Percentiles rank a stretch among this genome's conserved stretches.
These are phyloP conservation scores for Chaetomium cochliodes DNA, from an alignment of 495 filamentous ascomycete genomes.

Conservation along the genomic window DNA sequence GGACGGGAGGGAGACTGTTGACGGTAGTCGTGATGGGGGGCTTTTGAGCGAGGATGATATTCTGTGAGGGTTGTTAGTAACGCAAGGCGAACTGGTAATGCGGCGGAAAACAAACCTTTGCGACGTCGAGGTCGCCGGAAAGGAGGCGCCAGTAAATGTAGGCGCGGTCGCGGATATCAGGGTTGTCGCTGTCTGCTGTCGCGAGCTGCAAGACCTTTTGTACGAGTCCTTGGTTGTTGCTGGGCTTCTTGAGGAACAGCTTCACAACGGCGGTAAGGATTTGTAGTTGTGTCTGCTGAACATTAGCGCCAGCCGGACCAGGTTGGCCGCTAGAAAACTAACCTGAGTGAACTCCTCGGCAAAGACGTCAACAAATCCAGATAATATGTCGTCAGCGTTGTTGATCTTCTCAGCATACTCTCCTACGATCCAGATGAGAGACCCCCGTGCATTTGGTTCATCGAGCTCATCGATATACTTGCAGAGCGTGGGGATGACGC, in stretches of 20 bases:
- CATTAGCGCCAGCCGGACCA: conserved; percentile 10
- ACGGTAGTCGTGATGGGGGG: conserved; percentile 93
- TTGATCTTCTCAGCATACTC: conserved; percentile 99
- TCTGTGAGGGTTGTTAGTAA: conserved; percentile 47
- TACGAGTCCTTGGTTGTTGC: conserved; percentile 81
- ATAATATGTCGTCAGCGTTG: conserved; percentile 88
- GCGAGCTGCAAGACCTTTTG: conserved; percentile 90
- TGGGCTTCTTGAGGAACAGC: conserved; percentile 93
- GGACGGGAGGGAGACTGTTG: conserved; percentile 72
- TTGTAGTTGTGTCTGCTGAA: conserved; percentile 77
- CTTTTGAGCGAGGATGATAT: conserved; percentile 88
- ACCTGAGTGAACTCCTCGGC: conserved; percentile 84
- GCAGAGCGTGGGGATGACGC: conserved; percentile 94
- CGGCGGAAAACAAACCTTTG: conserved; percentile 56
- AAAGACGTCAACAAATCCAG: conserved; percentile 92
- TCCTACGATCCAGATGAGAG: conserved; percentile 97
- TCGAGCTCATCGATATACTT: conserved; percentile 96
- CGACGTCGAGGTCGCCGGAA: conserved; percentile 86
- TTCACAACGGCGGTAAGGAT: conserved; percentile 96
- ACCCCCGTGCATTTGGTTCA: conserved; percentile 86
- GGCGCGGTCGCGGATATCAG: conserved; percentile 91
- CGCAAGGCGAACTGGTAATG: neutral
- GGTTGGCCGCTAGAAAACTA: neutral
- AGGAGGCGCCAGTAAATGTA: conserved; percentile 98
- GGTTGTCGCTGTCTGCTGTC: conserved; percentile 93